Base-by-base conservation (phyloP, 345 rosid species). In the Murraya koenigii region DNA sequence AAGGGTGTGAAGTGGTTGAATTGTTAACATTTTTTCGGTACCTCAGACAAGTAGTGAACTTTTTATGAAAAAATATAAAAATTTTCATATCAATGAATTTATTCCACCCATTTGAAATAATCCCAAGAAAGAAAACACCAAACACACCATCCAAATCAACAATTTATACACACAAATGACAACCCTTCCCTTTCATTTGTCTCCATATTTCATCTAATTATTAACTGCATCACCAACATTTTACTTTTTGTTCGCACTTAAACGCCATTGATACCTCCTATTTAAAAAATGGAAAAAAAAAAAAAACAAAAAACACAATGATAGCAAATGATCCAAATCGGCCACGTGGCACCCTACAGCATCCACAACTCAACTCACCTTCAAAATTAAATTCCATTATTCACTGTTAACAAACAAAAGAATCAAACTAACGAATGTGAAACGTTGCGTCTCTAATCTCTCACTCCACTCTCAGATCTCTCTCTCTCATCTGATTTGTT, bases 291-390 rank as follows among this genome's bases (percentile, higher is more conserved):
- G 17, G 13, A 44, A 3, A 33, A 33, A 33, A 33, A 1, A 30
- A 30, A 30, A 1, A 30, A 30, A 30, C 2, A 44, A 0, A 44
- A 44, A 14, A 11, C 1, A 44, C 49, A 44, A 13, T 13, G 49
- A 44, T 44, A 13, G 49, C 49, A 44, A 44, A 44, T 13, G 17
- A 44, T 11, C 49, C n/a, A 2, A 32, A 5, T 26, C 41, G 26
- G 84, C 86, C 89, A 86, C 85, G 82, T 84, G 86, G 79, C 19
- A 20, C 0, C 19, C 10, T 23, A 36, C 19, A 4, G 20, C 81
- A 5, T 63, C 7, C 5, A 30, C 23, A 13, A 33, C 7, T 47
- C 7, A 6, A 26, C 17, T 39, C 2, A 23, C 6, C 6, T 5
- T 28, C 36, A 4, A 35, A n/a, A 52, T 38, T 39, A 11, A 55